Evolutionary conservation across 225 moss, liverwort and hornwort genomes (phyloP).

Genomic region (Marchantia paleacea): DNA sequence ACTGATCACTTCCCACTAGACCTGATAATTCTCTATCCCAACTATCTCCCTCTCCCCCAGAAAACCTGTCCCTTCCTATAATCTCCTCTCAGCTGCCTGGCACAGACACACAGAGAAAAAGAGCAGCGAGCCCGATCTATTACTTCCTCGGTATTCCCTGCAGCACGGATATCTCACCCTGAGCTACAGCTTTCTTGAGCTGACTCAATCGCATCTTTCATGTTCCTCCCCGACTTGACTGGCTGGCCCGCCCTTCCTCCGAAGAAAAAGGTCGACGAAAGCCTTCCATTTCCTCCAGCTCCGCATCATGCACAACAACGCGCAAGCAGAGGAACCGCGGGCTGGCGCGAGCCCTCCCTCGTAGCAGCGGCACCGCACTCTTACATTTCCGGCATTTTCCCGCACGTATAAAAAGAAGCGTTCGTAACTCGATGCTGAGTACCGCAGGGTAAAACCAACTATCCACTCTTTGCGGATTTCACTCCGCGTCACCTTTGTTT

Average conservation of each 20-base stretch:
- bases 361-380: background rate
- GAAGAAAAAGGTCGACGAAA: constrained; percentile 3
- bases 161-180: background rate
- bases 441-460: background rate
- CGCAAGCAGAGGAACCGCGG: background rate
- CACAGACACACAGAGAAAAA: background rate
- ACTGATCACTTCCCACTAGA: background rate
- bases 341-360: background rate
- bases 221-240: background rate
- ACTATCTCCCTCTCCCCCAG: constrained; percentile 3
- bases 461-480: too few species aligned
- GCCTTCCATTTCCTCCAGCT: background rate
- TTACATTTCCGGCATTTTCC: background rate
- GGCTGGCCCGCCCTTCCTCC: background rate
- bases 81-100: background rate
- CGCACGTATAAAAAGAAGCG: background rate
- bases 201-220: background rate
- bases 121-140: background rate
- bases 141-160: background rate
- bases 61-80: background rate
- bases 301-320: too few species aligned
- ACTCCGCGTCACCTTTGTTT: too few species aligned
- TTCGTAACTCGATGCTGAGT: too few species aligned
- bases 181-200: background rate
- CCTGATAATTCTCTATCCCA: constrained; percentile 10